Evolutionary conservation across 2,329 filamentous ascomycete genomes (phyloP), one percentile per base, ranked within the genome.

Genomic region (Trichoderma atroviride): DNA sequence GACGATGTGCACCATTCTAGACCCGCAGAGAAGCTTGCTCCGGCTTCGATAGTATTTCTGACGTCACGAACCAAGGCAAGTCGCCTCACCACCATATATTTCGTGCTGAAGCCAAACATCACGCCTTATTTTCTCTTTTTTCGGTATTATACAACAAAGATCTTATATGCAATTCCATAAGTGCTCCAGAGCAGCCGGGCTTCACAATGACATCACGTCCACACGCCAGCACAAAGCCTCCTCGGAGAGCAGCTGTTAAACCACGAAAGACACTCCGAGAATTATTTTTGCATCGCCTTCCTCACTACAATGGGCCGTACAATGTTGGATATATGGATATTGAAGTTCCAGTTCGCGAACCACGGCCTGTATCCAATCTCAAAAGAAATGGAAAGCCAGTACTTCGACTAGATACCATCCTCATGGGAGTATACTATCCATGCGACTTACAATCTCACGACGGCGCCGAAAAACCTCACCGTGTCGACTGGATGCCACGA

Each of bases 261-360:
- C 78, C 78, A 22, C 73, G 72, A 19, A 78, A 76, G 55, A 75
- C 77, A 9, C 65, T 80, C 53, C 76, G 79, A 57, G 82, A 83
- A 67, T 74, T 74, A n/a, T 73, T 83, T 59, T 76, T 83, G 47
- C 80, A 83, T 74, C 74, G 78, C 4, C 86, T 92, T 62, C 89
- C 90, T 4, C 75, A 83, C 16, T 90, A 91, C 74, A 84, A 86
- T 1, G 90, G 90, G 0, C 88, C 88, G 0, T 91, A 91, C 77
- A 85, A 85, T 71, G 90, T 93, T 52, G 90, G 90, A 31, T 91
- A 88, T 14, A 83, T 91, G 76, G 89, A 92, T 73, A 82, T 90
- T 69, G 89, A 92, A 76, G 83, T 91, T 33, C 88, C 89, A 5
- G 84, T 83, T 19, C 76, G 79, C 14, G 69, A 79, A 1, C 81